Evolutionary conservation across 441 rosid species (phyloP).

Genomic region (Rhodomyrtus psidioides): DNA sequence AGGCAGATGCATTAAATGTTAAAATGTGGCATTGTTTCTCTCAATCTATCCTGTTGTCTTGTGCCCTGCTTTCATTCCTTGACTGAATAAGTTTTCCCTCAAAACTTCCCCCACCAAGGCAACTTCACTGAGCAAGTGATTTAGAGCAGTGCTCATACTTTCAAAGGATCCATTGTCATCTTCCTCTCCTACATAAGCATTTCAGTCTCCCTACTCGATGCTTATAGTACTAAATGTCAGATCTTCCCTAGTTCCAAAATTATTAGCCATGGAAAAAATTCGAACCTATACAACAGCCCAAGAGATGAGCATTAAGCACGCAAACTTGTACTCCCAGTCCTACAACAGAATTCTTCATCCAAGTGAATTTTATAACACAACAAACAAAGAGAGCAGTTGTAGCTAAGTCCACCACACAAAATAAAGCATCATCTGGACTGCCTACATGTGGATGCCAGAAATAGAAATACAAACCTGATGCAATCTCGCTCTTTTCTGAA

Average conservation of each 20-base stretch:
- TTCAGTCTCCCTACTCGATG: neutral
- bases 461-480: constrained; percentile 48
- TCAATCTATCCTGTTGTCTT: neutral
- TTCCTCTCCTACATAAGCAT: neutral
- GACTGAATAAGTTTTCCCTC: neutral
- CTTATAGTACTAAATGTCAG: neutral
- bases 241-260: neutral
- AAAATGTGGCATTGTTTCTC: neutral
- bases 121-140: neutral
- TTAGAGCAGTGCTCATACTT: neutral
- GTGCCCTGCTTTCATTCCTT: neutral
- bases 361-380: neutral
- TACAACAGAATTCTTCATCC: neutral
- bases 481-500: constrained; percentile 70
- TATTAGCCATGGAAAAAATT: neutral
- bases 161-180: neutral
- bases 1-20: neutral
- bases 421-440: neutral
- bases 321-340: neutral
- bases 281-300: neutral
- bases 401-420: neutral
- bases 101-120: neutral
- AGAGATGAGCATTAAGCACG: neutral
- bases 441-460: neutral
- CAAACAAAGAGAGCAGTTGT: neutral